These are phyloP conservation scores for Colletotrichum gigasporum DNA, from an alignment of 2,329 filamentous ascomycete species.

Conservation along the genomic window DNA sequence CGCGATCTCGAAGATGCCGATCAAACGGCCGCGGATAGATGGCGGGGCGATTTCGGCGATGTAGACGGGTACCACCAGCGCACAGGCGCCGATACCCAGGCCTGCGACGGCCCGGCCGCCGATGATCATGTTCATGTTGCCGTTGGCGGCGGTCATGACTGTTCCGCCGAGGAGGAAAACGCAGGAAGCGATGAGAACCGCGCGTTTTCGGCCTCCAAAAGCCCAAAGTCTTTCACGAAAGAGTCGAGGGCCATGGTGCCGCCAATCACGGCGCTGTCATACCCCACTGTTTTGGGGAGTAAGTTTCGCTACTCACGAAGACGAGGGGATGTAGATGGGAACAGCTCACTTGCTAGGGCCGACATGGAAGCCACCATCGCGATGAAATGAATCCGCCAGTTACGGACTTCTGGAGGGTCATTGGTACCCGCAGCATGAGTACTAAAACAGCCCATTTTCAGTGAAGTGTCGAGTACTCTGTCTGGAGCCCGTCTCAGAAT, in stretches of 20 bases:
- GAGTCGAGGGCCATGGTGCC: constrained; percentile 36
- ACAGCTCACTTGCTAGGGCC: constrained; percentile 32
- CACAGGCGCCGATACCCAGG: constrained; percentile 58
- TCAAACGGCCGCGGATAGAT: constrained; percentile 59
- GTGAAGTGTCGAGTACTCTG: not conserved
- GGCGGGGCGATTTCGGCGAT: constrained; percentile 66
- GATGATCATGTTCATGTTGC: constrained; percentile 62
- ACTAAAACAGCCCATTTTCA: constrained; percentile 2
- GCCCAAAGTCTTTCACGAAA: constrained; percentile 17
- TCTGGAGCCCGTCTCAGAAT: too few relatives aligned
- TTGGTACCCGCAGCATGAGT: constrained; percentile 23
- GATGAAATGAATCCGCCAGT: constrained; percentile 36
- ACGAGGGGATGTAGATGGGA: not conserved
- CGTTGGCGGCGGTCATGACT: constrained; percentile 42
- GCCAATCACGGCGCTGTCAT: constrained; percentile 32
- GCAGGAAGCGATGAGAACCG: constrained; percentile 59
- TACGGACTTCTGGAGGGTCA: constrained; percentile 12
- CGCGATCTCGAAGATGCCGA: constrained; percentile 60
- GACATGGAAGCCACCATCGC: constrained; percentile 36
- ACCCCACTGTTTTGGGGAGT: not conserved
- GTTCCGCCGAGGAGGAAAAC: constrained; percentile 60
- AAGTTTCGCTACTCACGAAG: not conserved
- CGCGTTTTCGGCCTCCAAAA: constrained; percentile 46
- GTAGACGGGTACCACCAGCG: constrained; percentile 65
- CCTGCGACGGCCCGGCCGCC: constrained; percentile 62